Conservation (phyloP, 371 early-diverging fungal genomes). For the Mucor indicus region DNA sequence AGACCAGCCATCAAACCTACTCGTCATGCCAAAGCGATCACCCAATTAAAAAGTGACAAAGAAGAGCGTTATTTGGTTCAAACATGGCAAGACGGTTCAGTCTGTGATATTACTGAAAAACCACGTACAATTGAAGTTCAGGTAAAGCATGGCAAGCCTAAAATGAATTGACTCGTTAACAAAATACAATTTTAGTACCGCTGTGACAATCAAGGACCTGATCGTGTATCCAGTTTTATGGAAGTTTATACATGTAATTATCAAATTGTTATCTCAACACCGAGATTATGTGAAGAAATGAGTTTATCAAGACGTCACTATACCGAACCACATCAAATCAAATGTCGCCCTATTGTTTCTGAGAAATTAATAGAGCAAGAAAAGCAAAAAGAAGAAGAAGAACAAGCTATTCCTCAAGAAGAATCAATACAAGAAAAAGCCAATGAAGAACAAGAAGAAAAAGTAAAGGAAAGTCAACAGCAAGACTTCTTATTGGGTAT, state of each 20-base stretch:
- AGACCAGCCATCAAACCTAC: neutral
- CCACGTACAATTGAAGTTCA: constrained; percentile 72
- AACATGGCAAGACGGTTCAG: constrained; percentile 68
- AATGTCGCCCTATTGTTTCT: constrained; percentile 60
- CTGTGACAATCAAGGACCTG: constrained; percentile 55
- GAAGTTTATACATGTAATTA: constrained; percentile 71
- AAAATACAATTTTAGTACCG: constrained; percentile 50
- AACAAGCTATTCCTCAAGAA: constrained; percentile 1
- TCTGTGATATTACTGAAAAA: constrained; percentile 69
- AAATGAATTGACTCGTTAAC: neutral
- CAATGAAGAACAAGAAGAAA: neutral
- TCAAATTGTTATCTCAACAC: constrained; percentile 67
- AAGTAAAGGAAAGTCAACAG: neutral
- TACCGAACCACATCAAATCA: constrained; percentile 51
- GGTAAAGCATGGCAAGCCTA: constrained; percentile 20
- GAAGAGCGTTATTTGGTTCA: constrained; percentile 63
- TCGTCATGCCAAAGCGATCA: constrained; percentile 6
- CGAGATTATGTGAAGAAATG: constrained; percentile 66
- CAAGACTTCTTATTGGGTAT: neutral
- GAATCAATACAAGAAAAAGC: constrained; percentile 1
- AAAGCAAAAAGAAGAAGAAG: constrained; percentile 1
- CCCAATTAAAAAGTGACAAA: constrained; percentile 27
- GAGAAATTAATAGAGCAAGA: constrained; percentile 38
- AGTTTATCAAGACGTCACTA: constrained; percentile 47
- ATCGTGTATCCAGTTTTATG: constrained; percentile 55